A percentile compares a stretch with the other conserved stretches of the same genome.
Evolutionary conservation across 306 rosid species (phyloP).

Genomic region (Citrullus mucosospermus): DNA sequence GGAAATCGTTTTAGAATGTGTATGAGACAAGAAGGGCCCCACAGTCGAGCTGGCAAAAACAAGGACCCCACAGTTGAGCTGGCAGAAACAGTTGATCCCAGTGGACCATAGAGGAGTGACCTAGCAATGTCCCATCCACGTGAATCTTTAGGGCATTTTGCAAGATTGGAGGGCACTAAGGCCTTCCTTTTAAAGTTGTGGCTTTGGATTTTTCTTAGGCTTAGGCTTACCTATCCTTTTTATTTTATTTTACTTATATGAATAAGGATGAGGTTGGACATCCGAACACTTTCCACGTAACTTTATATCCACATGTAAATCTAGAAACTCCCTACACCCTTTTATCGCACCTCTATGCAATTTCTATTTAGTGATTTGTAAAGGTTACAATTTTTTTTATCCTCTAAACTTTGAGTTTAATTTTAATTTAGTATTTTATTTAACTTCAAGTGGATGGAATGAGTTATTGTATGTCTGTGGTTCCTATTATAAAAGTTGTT

Average conservation of each 20-base stretch:
- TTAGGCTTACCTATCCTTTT: no score
- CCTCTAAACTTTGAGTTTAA: no score
- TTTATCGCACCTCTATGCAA: no score
- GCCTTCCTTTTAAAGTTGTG: background rate
- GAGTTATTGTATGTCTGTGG: no score
- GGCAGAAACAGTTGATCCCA: background rate
- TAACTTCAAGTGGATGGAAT: no score
- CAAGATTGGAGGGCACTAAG: background rate
- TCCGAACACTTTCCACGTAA: background rate
- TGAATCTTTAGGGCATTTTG: background rate
- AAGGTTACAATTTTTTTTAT: no score
- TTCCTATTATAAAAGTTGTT: no score
- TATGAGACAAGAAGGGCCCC: background rate
- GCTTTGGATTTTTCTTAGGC: background rate
- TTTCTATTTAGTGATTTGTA: no score
- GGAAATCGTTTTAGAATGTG: no score
- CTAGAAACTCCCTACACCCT: background rate
- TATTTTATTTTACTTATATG: no score
- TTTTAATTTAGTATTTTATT: no score
- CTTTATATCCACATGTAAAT: background rate
- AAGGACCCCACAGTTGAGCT: background rate
- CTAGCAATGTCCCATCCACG: slow-evolving; percentile 1
- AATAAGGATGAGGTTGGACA: background rate
- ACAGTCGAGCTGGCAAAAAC: background rate
- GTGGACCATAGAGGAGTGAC: background rate